Percentiles rank a stretch among this genome's conserved stretches.
phyloP scores from a whole-genome alignment of 352 stramenopile genomes.

The Phytophthora cactorum region DNA sequence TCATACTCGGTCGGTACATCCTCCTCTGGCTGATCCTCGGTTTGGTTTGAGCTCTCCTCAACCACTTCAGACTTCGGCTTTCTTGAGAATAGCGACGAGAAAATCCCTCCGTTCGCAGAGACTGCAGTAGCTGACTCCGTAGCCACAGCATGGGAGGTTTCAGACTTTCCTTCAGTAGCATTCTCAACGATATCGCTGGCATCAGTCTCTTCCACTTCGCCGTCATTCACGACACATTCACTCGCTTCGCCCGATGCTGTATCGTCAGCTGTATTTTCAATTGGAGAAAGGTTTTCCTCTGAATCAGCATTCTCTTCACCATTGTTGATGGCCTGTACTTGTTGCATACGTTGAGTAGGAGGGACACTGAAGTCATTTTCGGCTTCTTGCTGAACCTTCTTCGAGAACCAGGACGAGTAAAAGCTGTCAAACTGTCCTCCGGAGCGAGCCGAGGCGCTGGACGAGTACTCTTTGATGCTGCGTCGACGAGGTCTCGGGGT shows the following conservation, averaged over 20 bases:
- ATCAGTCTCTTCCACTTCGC: slow-evolving; percentile 3
- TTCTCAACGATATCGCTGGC: neutral
- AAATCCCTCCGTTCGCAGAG: slow-evolving; percentile 13
- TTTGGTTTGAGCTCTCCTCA: slow-evolving; percentile 6
- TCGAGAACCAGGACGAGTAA: slow-evolving; percentile 78
- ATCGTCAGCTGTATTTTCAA: neutral
- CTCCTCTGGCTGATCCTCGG: neutral
- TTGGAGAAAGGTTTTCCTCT: neutral
- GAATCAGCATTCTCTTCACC: neutral
- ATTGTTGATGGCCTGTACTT: neutral
- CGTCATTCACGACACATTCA: neutral
- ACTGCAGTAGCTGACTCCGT: neutral
- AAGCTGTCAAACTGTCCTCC: slow-evolving; percentile 70
- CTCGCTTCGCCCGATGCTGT: neutral
- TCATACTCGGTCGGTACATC: neutral
- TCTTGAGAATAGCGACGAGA: slow-evolving; percentile 26
- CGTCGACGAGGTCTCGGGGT: slow-evolving; percentile 54
- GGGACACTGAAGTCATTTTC: slow-evolving; percentile 21
- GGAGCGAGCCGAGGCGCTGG: slow-evolving; percentile 46
- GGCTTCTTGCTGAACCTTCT: slow-evolving; percentile 52
- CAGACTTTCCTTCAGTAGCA: neutral
- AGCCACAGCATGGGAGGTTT: slow-evolving; percentile 1
- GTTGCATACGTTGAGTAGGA: slow-evolving; percentile 3
- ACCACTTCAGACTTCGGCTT: slow-evolving; percentile 17
- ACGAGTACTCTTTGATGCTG: slow-evolving; percentile 49